Evolutionary conservation across 768 basidiomycete species (phyloP), one percentile per base, ranked within the genome.

Genomic region (Termitomyces eurrhizus): DNA sequence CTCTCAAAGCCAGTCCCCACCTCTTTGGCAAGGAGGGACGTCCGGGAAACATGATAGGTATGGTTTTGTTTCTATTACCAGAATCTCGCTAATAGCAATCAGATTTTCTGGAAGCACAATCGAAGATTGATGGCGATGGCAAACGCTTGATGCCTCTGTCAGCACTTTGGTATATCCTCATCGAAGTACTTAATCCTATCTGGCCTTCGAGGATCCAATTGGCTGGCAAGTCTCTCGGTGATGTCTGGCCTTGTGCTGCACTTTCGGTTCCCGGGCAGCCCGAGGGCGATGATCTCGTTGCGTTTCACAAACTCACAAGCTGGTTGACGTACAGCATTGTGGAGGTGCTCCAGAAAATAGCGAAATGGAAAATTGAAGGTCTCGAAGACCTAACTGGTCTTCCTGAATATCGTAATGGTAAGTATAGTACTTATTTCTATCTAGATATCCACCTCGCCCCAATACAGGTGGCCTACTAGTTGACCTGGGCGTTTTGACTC

Each of bases 271-370:
- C 58, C 16, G 56, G 48, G 7, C 56, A 59, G 21, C 54, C 69
- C 26, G 84, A 85, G 65, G 88, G 86, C 51, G 88, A 88, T 56
- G 80, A 86, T 56, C 78, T 93, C 35, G 93, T 98, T 7, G 91
- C 94, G 0, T 98, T 98, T 80, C 96, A 98, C 77, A 98, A 99
- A 72, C 80, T 99, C 52, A 93, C 92, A 0, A 89, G 90, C 62
- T 99, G 96, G 96, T 80, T 93, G 58, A 89, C 94, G 8, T 96
- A 97, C 72, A 90, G 88, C 65, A 78, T 99, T 21, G 78, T 97
- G 37, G 90, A 95, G 70, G 87, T 91, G 1, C 82, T 98, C 46
- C 83, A 95, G 72, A 84, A 81, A 64, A 75, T 88, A 2, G 78
- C 95, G 7, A 80, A 82, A 0, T 98, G 95, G 94, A 75, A 79